Base-by-base conservation (phyloP, 805 yeast species). In the Candida silvatica region DNA sequence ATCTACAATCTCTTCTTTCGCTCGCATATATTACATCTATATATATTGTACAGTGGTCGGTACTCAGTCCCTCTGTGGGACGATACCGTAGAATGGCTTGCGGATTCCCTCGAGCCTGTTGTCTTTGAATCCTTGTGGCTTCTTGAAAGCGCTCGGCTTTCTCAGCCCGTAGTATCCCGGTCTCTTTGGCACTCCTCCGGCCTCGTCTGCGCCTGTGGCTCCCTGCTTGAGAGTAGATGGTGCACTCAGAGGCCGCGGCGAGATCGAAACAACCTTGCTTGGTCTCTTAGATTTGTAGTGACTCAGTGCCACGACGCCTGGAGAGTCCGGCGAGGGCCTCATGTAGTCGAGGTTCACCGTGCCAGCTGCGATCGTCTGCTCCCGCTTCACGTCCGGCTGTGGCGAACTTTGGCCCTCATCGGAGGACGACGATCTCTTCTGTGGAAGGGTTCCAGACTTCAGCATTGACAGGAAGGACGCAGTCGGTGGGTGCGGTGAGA, bases 81-180 rank as follows among this genome's bases (percentile, higher is more conserved):
- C 35, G 17, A 32, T 32, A 6, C 29, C 29, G 14, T 25, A 24
- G 11, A 25, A 26, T 9, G 35, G 29, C 19, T 17, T 26, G 9
- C 29, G 9, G 16, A 25, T 24, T n/a, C 29, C 29, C 6, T 17
- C 26, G 5, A 22, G 5, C 8, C 20, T 17, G 20, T 12, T 9
- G 6, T 22, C 17, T 15, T 31, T 33, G 27, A 47, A 48, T 6
- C 49, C 51, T 8, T 48, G 42, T 8, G 61, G 61, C 28, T 47
- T 56, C 29, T 52, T 42, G 33, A 57, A 58, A 0, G 63, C 61
- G 2, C 58, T 54, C 0, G 62, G 63, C 32, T 49, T 56, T 23
- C 58, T 37, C 17, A 56, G 44, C 20, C 40, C 37, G 31, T 24
- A 18, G 12, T 22, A 22, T 23, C 36, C 27, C 22, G 16, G 32